Base-by-base conservation (phyloP, 208 protist species). In the Crithidia bombi region DNA sequence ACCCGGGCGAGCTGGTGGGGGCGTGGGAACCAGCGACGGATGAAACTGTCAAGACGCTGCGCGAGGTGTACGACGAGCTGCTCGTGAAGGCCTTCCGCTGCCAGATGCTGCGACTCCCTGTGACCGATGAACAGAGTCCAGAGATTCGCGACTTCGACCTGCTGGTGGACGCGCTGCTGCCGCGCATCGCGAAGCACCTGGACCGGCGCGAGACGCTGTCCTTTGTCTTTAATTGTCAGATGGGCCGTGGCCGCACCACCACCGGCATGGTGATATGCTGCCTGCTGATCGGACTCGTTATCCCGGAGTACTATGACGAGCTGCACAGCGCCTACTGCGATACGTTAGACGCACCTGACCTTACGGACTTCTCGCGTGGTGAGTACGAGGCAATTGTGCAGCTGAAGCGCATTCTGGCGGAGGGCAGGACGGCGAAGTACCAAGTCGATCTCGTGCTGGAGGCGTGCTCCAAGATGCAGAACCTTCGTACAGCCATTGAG, bases 191-290 rank as follows among this genome's bases (percentile, higher is more conserved):
- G 23, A 65, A 88, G 44, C 86, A 91, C 73, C 75, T 86, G 33
- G 86, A 89, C 63, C 81, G 81, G 26, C 78, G 81, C 30, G 88
- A 93, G 65, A 88, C 91, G 51, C 67, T 93, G 6, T 96, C 91
- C 12, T 96, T 96, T 65, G 88, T 96, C 30, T 96, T 96, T 68
- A 96, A 96, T 68, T 96, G 91, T 56, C 91, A 96, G 72, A 96
- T 96, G 91, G 91, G 91, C 25, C 86, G 91, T 12, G 91, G 91
- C 17, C 91, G 91, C 58, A 96, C 91, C 23, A 96, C 91, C 44
- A 96, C 91, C 3, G 91, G 91, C 5, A 96, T 96, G 91, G 91
- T 96, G 52, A 71, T 96, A 19, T 96, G 91, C 78, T 92, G 86
- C 58, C 73, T 96, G 23, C 65, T 96, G 43, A 94, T 96, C 44